phyloP scores from a whole-genome alignment of 192 early-diverging fungal genomes.

The Coemansia sp. region DNA sequence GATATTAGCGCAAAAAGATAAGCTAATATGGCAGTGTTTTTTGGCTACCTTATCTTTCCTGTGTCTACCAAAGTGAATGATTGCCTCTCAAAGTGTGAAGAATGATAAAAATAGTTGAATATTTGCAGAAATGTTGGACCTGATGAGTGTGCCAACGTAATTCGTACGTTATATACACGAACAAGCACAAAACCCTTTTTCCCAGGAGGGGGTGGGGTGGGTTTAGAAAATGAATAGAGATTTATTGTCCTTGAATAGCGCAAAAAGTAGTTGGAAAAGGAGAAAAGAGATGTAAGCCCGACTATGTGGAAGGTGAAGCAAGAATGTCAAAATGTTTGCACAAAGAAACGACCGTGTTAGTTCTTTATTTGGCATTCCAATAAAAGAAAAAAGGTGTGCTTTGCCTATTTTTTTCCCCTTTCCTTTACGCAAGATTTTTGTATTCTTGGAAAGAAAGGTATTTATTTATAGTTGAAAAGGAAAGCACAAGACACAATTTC shows the following conservation, averaged over 20 bases:
- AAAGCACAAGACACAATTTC: neutral
- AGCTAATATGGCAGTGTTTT: neutral
- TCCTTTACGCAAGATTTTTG: neutral
- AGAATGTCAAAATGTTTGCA: neutral
- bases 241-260: constrained; percentile 2
- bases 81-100: neutral
- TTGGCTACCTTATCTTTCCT: no score
- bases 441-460: neutral
- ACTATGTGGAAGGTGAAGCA: neutral
- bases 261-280: constrained; percentile 4
- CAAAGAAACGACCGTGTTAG: neutral
- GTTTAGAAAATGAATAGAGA: neutral
- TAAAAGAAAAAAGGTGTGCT: neutral
- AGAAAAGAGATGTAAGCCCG: neutral
- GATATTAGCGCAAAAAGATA: no score
- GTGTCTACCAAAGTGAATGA: no score
- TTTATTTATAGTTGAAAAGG: neutral
- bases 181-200: neutral
- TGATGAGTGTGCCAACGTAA: neutral
- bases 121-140: neutral
- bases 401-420: neutral
- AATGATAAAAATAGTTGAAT: neutral
- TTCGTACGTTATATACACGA: neutral
- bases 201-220: neutral
- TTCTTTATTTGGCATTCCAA: neutral